Evolutionary conservation across 805 yeast genomes (phyloP).

Genomic region (Hanseniaspora pseudoguilliermondii): DNA sequence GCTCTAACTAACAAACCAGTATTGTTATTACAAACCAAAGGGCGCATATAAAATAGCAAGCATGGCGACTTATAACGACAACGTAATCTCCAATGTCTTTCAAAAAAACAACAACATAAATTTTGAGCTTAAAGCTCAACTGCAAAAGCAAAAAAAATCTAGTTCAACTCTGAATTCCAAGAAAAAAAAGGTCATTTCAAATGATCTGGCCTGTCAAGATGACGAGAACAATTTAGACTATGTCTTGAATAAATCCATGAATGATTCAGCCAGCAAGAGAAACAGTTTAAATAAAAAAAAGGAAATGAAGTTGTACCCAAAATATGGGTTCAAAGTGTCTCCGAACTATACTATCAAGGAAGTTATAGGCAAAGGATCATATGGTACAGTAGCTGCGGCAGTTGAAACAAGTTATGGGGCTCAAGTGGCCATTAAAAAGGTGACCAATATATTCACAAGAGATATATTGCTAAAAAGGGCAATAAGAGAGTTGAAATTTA

Average conservation of each 20-base stretch:
- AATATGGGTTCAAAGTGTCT: conserved; percentile 51
- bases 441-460: conserved; percentile 53
- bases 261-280: not conserved
- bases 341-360: conserved; percentile 44
- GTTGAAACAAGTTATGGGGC: conserved; percentile 26
- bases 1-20: not conserved
- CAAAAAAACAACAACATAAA: not conserved
- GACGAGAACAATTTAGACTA: not conserved
- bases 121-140: not conserved
- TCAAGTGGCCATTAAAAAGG: conserved; percentile 67
- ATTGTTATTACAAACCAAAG: no score
- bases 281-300: not conserved
- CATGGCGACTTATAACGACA: not conserved
- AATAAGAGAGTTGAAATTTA: conserved; percentile 64
- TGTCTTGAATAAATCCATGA: not conserved
- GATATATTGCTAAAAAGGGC: conserved; percentile 67
- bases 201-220: not conserved
- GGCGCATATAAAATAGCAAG: not conserved
- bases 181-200: not conserved
- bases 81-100: not conserved
- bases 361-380: conserved; percentile 70
- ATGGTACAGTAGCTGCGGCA: conserved; percentile 77
- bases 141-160: not conserved
- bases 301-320: conserved; percentile 31
- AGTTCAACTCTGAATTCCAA: not conserved